Evolutionary conservation across 257 asterid genomes (phyloP).

Genomic region (Voacanga thouarsii): DNA sequence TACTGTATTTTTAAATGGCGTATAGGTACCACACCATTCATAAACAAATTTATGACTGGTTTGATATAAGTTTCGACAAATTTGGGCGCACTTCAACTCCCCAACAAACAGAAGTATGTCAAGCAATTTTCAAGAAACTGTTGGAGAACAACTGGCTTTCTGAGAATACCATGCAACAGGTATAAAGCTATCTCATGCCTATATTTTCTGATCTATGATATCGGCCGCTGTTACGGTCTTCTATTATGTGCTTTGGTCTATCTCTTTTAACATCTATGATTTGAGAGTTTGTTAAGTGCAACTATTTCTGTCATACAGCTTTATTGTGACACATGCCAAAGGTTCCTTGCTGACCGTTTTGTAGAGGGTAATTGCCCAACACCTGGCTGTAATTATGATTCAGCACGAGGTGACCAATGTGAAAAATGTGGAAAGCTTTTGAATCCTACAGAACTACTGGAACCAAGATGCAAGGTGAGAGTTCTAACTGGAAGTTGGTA

Average conservation of each 20-base stretch:
- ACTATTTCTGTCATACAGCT: constrained; percentile 42
- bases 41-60: constrained; percentile 79
- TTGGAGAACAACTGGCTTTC: constrained; percentile 71
- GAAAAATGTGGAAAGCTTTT: constrained; percentile 83
- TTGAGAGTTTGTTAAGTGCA: constrained; percentile 13
- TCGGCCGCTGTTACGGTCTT: constrained; percentile 6
- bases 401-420: constrained; percentile 97
- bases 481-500: background rate
- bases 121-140: constrained; percentile 70
- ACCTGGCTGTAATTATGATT: constrained; percentile 71
- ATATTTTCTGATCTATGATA: background rate
- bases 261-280: background rate
- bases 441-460: constrained; percentile 80
- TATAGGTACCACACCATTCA: constrained; percentile 80
- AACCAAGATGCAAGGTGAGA: constrained; percentile 89
- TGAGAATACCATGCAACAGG: constrained; percentile 87
- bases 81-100: constrained; percentile 94
- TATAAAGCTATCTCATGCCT: constrained; percentile 15
- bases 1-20: background rate
- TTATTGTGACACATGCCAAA: constrained; percentile 65
- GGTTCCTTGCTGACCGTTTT: constrained; percentile 85
- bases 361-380: constrained; percentile 89
- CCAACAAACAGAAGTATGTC: constrained; percentile 85
- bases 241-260: background rate
- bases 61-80: constrained; percentile 75